Conservation (phyloP, 768 basidiomycete species). For the Psilocybe cyanescens region DNA sequence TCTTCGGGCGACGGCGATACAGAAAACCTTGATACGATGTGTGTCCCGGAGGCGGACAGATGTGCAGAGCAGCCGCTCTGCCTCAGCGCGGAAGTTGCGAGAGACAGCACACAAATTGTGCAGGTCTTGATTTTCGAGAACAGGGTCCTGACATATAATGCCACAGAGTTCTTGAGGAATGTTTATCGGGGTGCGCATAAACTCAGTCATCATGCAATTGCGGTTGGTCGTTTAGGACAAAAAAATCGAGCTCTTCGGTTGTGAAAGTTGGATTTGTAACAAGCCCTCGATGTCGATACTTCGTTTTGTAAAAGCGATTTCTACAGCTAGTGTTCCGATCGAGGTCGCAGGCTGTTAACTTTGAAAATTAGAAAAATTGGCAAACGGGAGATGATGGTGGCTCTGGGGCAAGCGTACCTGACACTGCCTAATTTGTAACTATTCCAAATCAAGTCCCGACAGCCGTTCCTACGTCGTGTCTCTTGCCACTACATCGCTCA, state of each 20-base stretch:
- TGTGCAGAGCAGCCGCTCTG: constrained; percentile 26
- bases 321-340: too few relatives aligned
- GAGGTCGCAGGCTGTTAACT: too few relatives aligned
- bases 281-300: too few relatives aligned
- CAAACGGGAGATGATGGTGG: too few relatives aligned
- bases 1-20: constrained; percentile 16
- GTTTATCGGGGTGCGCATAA: neutral
- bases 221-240: neutral
- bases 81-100: constrained; percentile 25
- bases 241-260: too few relatives aligned
- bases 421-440: too few relatives aligned
- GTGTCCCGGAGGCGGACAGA: constrained; percentile 14
- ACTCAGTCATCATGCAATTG: neutral
- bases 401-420: too few relatives aligned
- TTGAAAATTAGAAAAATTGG: too few relatives aligned
- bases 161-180: constrained; percentile 28
- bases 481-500: too few relatives aligned
- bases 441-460: too few relatives aligned
- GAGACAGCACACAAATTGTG: constrained; percentile 23
- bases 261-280: neutral
- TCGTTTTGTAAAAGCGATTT: too few relatives aligned
- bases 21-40: constrained; percentile 24
- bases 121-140: constrained; percentile 15
- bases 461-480: too few relatives aligned
- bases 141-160: constrained; percentile 23